These are phyloP conservation scores for Ligustrum vulgare DNA, from an alignment of 257 asterid genomes.

Conservation along the genomic window DNA sequence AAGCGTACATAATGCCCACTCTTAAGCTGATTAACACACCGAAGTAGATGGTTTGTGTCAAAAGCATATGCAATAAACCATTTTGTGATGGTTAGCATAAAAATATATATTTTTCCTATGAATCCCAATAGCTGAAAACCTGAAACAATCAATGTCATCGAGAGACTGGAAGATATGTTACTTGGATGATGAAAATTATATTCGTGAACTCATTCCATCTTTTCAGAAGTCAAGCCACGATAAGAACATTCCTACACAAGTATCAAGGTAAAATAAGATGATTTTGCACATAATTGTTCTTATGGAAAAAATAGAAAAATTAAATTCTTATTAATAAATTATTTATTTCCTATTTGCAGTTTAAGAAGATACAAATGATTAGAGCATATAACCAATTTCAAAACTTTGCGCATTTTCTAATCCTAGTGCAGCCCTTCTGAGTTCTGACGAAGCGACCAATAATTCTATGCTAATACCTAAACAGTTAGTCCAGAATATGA, in stretches of 20 bases:
- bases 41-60: conserved; percentile 96
- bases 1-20: conserved; percentile 74
- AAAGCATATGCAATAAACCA: too few relatives aligned
- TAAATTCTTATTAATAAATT: too few relatives aligned
- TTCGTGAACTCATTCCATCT: conserved; percentile 69
- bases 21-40: conserved; percentile 70
- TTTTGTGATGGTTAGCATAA: too few relatives aligned
- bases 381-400: too few relatives aligned
- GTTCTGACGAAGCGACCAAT: background rate
- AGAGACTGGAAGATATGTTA: conserved; percentile 22
- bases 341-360: too few relatives aligned
- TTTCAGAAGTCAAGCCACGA: conserved; percentile 89
- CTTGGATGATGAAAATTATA: conserved; percentile 99
- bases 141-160: background rate
- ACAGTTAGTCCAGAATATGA: too few relatives aligned
- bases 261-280: conserved; percentile 14
- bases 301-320: too few relatives aligned
- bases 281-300: too few relatives aligned
- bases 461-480: background rate
- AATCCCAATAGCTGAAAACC: conserved; percentile 10
- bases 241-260: conserved; percentile 82
- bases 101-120: background rate
- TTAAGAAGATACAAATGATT: background rate
- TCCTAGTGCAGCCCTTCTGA: too few relatives aligned
- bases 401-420: too few relatives aligned